phyloP scores from a whole-genome alignment of 306 rosid genomes.

The Vigna angularis region DNA sequence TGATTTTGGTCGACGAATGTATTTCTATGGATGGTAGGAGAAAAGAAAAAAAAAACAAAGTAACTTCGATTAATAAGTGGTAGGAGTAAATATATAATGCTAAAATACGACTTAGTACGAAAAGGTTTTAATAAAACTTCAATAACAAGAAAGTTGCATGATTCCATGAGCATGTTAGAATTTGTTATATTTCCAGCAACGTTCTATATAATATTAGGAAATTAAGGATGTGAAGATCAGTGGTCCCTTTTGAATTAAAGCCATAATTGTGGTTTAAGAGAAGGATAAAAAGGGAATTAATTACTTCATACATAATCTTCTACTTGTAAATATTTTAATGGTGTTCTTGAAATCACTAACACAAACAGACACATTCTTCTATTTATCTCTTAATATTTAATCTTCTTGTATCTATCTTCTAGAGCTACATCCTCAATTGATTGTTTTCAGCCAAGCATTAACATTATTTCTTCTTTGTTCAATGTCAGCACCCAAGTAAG shows the following conservation, averaged over 20 bases:
- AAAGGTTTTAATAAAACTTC: too few species aligned
- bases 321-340: slow-evolving; percentile 15
- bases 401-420: slow-evolving; percentile 25
- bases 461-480: neutral
- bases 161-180: too few species aligned
- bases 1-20: too few species aligned
- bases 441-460: neutral
- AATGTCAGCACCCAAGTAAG: slow-evolving; percentile 32
- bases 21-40: too few species aligned
- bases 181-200: too few species aligned
- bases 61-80: too few species aligned
- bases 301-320: neutral
- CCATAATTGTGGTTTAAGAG: slow-evolving; percentile 31
- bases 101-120: too few species aligned
- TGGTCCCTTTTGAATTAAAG: slow-evolving; percentile 7
- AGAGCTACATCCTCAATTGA: neutral
- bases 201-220: neutral
- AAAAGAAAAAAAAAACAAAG: too few species aligned
- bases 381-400: slow-evolving; percentile 25
- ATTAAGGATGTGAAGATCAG: slow-evolving; percentile 8
- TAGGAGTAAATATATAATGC: too few species aligned
- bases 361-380: neutral
- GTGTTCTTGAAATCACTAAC: slow-evolving; percentile 10
- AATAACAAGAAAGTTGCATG: too few species aligned
- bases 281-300: slow-evolving; percentile 20